A percentile compares a stretch with the other conserved stretches of the same genome.
Conservation (phyloP, 23 red algal genomes). For the Chondrus crispus region DNA sequence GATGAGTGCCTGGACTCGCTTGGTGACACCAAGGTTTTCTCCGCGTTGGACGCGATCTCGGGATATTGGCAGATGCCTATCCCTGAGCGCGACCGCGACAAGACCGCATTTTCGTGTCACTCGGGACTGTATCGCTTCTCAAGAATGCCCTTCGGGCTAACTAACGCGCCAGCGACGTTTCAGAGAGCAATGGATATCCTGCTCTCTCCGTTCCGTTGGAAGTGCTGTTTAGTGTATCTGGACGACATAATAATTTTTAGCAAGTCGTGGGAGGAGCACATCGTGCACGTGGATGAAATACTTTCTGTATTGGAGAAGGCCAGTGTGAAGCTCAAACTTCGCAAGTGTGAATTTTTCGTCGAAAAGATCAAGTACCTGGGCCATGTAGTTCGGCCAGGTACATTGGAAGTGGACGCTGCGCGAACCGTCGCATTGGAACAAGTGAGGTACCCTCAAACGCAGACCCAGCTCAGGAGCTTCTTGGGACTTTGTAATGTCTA, state of each 20-base stretch:
- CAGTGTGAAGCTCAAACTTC: not conserved
- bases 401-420: not conserved
- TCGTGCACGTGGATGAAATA: slow-evolving; percentile 18
- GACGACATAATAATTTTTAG: slow-evolving; percentile 6
- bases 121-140: not conserved
- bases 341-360: not conserved
- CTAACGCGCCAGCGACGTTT: not conserved
- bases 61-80: slow-evolving; percentile 6
- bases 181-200: not conserved
- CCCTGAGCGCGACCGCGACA: not conserved
- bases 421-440: not conserved
- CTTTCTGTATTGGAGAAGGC: not conserved
- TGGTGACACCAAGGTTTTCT: not conserved
- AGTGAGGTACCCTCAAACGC: not conserved
- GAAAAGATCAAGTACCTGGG: not conserved
- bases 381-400: not conserved
- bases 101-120: slow-evolving; percentile 6
- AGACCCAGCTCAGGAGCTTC: not conserved
- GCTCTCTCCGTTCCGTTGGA: not conserved
- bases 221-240: not conserved
- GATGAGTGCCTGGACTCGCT: not conserved
- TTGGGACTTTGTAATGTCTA: not conserved
- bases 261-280: not conserved
- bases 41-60: not conserved
- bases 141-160: not conserved